These are phyloP conservation scores for Monilinia aucupariae DNA, from an alignment of 2,329 filamentous ascomycete species.

Conservation along the genomic window DNA sequence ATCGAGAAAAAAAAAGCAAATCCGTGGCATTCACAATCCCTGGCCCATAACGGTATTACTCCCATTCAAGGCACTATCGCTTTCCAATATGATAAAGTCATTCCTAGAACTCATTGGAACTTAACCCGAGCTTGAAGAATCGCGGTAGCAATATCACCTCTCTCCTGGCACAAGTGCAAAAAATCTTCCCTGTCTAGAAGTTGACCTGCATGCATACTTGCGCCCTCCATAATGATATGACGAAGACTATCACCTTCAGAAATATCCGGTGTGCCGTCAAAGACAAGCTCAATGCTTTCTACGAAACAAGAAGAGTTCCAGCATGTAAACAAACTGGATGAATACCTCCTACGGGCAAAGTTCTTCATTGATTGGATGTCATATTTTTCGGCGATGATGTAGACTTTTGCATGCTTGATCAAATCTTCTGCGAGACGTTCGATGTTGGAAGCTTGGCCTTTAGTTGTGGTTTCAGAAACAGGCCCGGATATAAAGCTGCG, in stretches of 20 bases:
- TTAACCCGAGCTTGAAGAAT: constrained; percentile 1
- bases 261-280: constrained; percentile 18
- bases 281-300: constrained; percentile 18
- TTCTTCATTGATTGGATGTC: constrained; percentile 19
- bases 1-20: not conserved
- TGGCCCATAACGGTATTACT: not conserved
- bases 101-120: not conserved
- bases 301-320: constrained; percentile 17
- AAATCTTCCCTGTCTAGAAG: constrained; percentile 18
- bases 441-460: not conserved
- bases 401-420: constrained; percentile 18
- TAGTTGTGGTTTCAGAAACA: not conserved
- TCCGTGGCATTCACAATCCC: not conserved
- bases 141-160: constrained; percentile 16
- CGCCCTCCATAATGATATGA: not conserved
- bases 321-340: not conserved
- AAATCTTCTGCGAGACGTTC: constrained; percentile 1
- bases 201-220: constrained; percentile 1
- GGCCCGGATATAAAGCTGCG: not conserved
- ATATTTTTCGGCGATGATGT: constrained; percentile 20
- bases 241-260: constrained; percentile 6
- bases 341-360: constrained; percentile 17
- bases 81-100: not conserved
- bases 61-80: not conserved
- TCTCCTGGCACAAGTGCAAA: constrained; percentile 14